A percentile compares a stretch with the other conserved stretches of the same genome.
phyloP scores from a whole-genome alignment of 164 flowering plant species.

The Magnolia sinica region DNA sequence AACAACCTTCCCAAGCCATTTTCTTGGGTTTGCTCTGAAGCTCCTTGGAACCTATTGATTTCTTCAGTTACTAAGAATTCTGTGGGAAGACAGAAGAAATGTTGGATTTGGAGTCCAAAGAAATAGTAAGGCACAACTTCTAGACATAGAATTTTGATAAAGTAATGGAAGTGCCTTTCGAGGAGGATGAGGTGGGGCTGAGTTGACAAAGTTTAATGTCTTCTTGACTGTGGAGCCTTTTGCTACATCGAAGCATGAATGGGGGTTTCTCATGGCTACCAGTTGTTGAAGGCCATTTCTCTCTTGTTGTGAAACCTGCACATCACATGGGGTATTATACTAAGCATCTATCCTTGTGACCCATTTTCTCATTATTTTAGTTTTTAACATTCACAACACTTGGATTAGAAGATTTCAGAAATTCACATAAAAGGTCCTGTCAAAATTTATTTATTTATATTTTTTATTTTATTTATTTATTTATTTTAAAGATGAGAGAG shows the following conservation, averaged over 20 bases:
- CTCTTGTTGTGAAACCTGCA: constrained; percentile 33
- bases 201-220: constrained; percentile 18
- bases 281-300: constrained; percentile 27
- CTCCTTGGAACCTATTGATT: constrained; percentile 24
- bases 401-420: neutral
- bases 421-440: neutral
- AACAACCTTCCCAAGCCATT: constrained; percentile 64
- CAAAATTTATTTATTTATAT: too few species aligned
- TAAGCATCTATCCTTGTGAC: neutral
- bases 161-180: constrained; percentile 26
- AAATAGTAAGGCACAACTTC: constrained; percentile 9
- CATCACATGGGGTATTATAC: constrained; percentile 10
- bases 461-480: too few species aligned
- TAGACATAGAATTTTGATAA: constrained; percentile 16
- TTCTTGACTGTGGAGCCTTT: constrained; percentile 29
- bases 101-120: neutral
- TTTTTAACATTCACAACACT: constrained; percentile 23
- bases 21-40: constrained; percentile 36
- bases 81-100: neutral
- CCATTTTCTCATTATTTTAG: constrained; percentile 3
- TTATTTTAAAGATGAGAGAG: neutral
- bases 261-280: constrained; percentile 19
- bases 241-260: constrained; percentile 23
- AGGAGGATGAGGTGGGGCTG: constrained; percentile 27
- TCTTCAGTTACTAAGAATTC: constrained; percentile 37